Percentiles rank a stretch among this genome's conserved stretches.
phyloP scores from a whole-genome alignment of 1,284 basidiomycete species.

The Neotropicomus parvogracilis region DNA sequence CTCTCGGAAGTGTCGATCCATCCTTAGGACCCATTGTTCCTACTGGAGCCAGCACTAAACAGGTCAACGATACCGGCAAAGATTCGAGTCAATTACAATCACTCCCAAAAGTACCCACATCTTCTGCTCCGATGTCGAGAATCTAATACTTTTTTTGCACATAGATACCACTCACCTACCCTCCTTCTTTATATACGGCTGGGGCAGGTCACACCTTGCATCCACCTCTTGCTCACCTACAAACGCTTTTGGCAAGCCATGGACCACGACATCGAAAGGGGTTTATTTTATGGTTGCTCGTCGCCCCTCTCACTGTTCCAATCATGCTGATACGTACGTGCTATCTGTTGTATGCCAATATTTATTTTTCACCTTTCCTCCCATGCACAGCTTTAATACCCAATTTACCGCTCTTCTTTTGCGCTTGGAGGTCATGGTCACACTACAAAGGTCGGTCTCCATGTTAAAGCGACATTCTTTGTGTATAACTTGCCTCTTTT shows the following conservation, averaged over 20 bases:
- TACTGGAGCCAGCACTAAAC: constrained; percentile 14
- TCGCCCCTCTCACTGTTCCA: constrained; percentile 68
- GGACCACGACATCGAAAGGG: constrained; percentile 63
- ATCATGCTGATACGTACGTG: constrained; percentile 70
- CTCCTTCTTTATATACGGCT: constrained; percentile 48
- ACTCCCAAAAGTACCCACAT: constrained; percentile 7
- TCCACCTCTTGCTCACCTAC: constrained; percentile 52
- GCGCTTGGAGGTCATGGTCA: constrained; percentile 78
- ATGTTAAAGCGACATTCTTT: constrained; percentile 3
- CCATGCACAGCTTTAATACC: constrained; percentile 62
- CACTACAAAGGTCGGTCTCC: constrained; percentile 63
- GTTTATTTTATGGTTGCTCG: constrained; percentile 58
- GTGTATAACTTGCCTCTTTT: background rate
- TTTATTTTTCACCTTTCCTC: constrained; percentile 3
- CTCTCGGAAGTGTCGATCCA: constrained; percentile 65
- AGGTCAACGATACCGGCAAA: constrained; percentile 17
- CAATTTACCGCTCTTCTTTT: constrained; percentile 82
- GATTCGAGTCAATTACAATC: background rate
- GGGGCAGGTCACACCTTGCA: constrained; percentile 6
- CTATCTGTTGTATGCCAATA: background rate
- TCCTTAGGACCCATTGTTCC: constrained; percentile 53
- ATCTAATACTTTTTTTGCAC: background rate
- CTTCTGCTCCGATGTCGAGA: background rate
- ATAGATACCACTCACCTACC: constrained; percentile 68
- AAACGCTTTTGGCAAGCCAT: constrained; percentile 47